Conservation (phyloP, 345 rosid species). For the Jatropha curcas region DNA sequence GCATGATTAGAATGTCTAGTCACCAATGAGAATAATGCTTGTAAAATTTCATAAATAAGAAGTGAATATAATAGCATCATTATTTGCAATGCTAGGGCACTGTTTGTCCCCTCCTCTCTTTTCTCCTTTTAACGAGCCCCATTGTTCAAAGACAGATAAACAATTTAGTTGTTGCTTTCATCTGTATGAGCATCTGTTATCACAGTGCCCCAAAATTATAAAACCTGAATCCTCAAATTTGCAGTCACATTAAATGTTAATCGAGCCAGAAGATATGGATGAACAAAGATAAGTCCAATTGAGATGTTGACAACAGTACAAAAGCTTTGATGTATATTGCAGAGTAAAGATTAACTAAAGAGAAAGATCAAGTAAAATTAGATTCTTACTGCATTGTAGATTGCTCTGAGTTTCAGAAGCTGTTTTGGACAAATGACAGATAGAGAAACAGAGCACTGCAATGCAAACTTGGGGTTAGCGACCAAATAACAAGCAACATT, state of each 20-base stretch:
- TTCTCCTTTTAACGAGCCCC: not conserved
- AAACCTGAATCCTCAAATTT: not conserved
- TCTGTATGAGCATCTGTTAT: not conserved
- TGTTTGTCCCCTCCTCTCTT: not conserved
- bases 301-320: not conserved
- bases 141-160: not conserved
- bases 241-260: slow-evolving; percentile 1
- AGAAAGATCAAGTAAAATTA: not conserved
- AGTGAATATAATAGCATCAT: not conserved
- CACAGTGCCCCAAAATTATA: not conserved
- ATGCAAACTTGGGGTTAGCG: slow-evolving; percentile 31
- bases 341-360: not conserved
- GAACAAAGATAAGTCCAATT: not conserved
- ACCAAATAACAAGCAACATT: slow-evolving; percentile 11
- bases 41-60: not conserved
- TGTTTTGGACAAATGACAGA: slow-evolving; percentile 89
- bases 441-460: slow-evolving; percentile 80
- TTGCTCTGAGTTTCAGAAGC: slow-evolving; percentile 78
- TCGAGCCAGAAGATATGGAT: not conserved
- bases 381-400: slow-evolving; percentile 78
- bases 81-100: not conserved
- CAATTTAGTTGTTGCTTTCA: not conserved
- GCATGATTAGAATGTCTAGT: slow-evolving; percentile 26
- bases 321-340: not conserved
- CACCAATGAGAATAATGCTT: slow-evolving; percentile 12